These are phyloP conservation scores for Botryosphaeria dothidea DNA, from an alignment of 2,329 filamentous ascomycete genomes.

Conservation along the genomic window DNA sequence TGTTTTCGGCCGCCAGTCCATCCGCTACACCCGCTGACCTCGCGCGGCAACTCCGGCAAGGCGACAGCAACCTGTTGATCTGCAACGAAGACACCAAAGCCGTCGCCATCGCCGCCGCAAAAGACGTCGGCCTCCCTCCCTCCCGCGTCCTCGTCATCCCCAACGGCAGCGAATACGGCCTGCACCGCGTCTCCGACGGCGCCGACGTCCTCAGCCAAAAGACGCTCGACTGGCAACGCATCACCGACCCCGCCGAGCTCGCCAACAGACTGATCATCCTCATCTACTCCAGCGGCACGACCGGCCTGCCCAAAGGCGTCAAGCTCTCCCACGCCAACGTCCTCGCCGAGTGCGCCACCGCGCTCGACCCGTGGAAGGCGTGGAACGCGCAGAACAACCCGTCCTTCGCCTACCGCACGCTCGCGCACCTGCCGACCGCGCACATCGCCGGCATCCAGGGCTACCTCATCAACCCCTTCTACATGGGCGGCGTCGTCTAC, in stretches of 20 bases:
- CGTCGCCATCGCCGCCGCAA: slow-evolving; percentile 51
- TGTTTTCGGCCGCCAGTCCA: slow-evolving; percentile 59
- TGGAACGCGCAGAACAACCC: slow-evolving; percentile 28
- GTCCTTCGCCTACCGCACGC: slow-evolving; percentile 40
- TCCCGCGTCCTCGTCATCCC: slow-evolving; percentile 55
- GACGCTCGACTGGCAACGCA: slow-evolving; percentile 53
- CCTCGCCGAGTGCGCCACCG: slow-evolving; percentile 36
- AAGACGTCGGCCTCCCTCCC: slow-evolving; percentile 47
- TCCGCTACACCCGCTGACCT: slow-evolving; percentile 55
- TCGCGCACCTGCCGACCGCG: slow-evolving; percentile 49
- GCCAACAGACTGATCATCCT: slow-evolving; percentile 35
- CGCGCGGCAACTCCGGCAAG: slow-evolving; percentile 48
- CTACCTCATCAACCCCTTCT: slow-evolving; percentile 48
- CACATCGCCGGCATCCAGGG: slow-evolving; percentile 52
- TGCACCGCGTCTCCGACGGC: slow-evolving; percentile 34
- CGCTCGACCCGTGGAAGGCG: slow-evolving; percentile 31
- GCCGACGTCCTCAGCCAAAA: slow-evolving; percentile 37
- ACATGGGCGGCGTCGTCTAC: slow-evolving; percentile 48
- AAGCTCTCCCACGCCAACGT: slow-evolving; percentile 48
- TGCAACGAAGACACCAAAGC: slow-evolving; percentile 53
- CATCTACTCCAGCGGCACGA: slow-evolving; percentile 40
- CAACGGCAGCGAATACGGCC: slow-evolving; percentile 40
- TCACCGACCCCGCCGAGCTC: slow-evolving; percentile 53
- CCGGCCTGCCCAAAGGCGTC: slow-evolving; percentile 47
- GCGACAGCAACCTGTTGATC: slow-evolving; percentile 44